These are phyloP conservation scores for Hyaloscypha bicolor DNA, from an alignment of 495 filamentous ascomycete species.

Conservation along the genomic window DNA sequence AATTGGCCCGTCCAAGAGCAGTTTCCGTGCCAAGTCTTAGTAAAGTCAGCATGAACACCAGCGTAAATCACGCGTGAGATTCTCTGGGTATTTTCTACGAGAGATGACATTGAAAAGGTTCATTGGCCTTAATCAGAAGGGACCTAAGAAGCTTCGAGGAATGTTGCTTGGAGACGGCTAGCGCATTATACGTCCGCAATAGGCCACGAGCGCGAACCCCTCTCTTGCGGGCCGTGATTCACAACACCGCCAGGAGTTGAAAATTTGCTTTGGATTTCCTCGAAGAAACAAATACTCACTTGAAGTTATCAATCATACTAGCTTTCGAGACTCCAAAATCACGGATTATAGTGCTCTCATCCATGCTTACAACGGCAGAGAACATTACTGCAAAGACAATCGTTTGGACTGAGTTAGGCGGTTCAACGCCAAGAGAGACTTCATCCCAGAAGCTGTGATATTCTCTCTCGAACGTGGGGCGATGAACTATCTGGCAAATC, in stretches of 20 bases:
- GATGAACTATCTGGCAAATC: constrained; percentile 64
- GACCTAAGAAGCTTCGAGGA: too few species aligned
- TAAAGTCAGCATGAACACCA: constrained; percentile 39
- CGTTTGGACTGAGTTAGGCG: constrained; percentile 63
- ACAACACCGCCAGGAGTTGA: neutral
- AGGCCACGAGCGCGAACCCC: too few species aligned
- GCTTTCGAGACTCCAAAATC: constrained; percentile 54
- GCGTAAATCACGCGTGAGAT: neutral
- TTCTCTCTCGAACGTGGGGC: constrained; percentile 61
- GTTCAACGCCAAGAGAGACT: constrained; percentile 55
- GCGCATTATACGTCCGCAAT: too few species aligned
- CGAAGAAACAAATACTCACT: constrained; percentile 1
- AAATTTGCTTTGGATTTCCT: neutral
- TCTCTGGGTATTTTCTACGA: neutral
- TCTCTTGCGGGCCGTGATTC: too few species aligned
- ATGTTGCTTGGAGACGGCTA: too few species aligned
- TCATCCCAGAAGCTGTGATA: constrained; percentile 68
- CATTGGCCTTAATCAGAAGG: too few species aligned
- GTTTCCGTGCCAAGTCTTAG: constrained; percentile 64
- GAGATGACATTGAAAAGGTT: neutral
- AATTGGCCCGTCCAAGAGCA: constrained; percentile 65
- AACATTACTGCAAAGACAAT: constrained; percentile 68
- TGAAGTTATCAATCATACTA: constrained; percentile 42
- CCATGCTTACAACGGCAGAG: constrained; percentile 65
- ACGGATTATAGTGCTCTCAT: constrained; percentile 45